Percentiles rank a stretch among this genome's conserved stretches.
Conservation (phyloP, 2,329 filamentous ascomycete species). For the Thelonectria blattea region DNA sequence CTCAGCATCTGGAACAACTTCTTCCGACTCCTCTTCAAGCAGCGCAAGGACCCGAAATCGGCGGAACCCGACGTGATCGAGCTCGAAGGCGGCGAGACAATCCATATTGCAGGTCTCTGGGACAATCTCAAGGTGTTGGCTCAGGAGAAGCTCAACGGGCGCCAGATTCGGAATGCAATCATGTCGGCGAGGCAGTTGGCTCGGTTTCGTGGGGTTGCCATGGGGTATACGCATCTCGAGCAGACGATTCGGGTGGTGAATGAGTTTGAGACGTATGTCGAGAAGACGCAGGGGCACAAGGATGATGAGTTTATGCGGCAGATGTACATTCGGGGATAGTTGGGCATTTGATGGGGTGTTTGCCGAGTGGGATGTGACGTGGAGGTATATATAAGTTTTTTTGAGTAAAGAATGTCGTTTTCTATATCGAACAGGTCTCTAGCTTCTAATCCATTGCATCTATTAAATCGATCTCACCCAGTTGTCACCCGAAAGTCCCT, state of each 20-base stretch:
- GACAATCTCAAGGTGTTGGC: slow-evolving; percentile 38
- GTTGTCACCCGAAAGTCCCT: not conserved
- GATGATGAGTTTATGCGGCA: not conserved
- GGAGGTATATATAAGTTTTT: too few species aligned
- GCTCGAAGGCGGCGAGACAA: not conserved
- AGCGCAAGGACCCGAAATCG: slow-evolving; percentile 15
- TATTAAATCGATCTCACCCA: not conserved
- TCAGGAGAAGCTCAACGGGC: slow-evolving; percentile 46
- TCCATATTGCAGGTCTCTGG: not conserved
- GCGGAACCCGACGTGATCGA: slow-evolving; percentile 24
- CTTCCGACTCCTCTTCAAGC: slow-evolving; percentile 15
- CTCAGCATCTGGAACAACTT: slow-evolving; percentile 41
- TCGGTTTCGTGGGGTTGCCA: not conserved
- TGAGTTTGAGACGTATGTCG: slow-evolving; percentile 15
- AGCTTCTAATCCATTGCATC: not conserved
- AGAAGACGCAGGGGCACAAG: not conserved
- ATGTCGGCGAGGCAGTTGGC: slow-evolving; percentile 39
- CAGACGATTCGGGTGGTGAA: slow-evolving; percentile 15
- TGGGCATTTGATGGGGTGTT: not conserved
- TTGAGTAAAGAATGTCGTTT: too few species aligned
- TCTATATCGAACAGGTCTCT: too few species aligned
- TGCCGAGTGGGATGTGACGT: too few species aligned
- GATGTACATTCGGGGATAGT: not conserved
- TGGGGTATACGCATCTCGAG: slow-evolving; percentile 15
- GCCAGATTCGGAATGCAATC: slow-evolving; percentile 50